Base-by-base conservation (phyloP, 306 rosid species). In the Vicia sativa region DNA sequence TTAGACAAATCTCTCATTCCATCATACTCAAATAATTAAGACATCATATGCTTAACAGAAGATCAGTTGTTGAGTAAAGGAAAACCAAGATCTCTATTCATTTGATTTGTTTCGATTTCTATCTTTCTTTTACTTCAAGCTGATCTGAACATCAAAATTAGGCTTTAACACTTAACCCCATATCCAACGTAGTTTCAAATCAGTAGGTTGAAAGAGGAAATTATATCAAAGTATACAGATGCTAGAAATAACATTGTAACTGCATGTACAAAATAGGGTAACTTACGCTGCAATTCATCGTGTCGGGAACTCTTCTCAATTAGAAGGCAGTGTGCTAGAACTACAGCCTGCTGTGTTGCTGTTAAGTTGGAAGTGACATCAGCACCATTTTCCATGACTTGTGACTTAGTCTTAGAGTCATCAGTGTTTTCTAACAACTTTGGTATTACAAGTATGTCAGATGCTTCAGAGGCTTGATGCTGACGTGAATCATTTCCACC, bases 261-360 rank as follows among this genome's bases (percentile, higher is more conserved):
- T 50, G 35, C 50, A 77, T 70, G 72, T 1, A 70, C 75, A 74
- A 44, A 74, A 39, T 28, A 71, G 55, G 58, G 73, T 34, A 60
- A 83, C 91, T 80, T 83, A 90, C 98, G 81, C 46, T 92, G 98
- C 93, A 90, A 81, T 53, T 92, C 98, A 90, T 90, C 98, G 13
- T 84, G 89, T 45, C 91, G 89, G 71, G 90, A 79, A 74, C 95
- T 86, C 87, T 85, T 92, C 83, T 87, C 96, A 73, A 92, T 88
- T 67, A 92, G 79, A 81, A 87, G 93, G 74, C 98, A 92, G 62
- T 79, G 63, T 64, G 93, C 96, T 75, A 92, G 77, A 76, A 90
- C 81, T n/a, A 84, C 78, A 58, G 93, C 88, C 74, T 92, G 98
- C 66, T 92, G 93, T 41, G 73, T 62, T 44, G 83, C 87, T 31